Percentiles rank a stretch among this genome's conserved stretches.
Conservation (phyloP, 257 asterid species). For the Ehretia macrophylla region DNA sequence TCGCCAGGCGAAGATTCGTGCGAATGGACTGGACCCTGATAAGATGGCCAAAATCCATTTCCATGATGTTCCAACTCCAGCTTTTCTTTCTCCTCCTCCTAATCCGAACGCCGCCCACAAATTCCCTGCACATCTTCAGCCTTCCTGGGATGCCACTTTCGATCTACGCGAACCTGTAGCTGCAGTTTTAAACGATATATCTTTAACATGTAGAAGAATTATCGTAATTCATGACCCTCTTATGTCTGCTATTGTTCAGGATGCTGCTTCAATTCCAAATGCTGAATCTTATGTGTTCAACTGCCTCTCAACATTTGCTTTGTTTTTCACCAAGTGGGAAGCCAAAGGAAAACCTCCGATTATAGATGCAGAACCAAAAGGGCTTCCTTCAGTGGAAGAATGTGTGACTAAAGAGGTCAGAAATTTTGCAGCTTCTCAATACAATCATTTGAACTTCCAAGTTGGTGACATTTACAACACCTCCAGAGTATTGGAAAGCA, state of each 20-base stretch:
- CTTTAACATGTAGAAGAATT: constrained; percentile 11
- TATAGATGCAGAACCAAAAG: constrained; percentile 1
- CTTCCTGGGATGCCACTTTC: constrained; percentile 21
- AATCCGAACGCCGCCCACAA: constrained; percentile 35
- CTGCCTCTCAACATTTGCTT: constrained; percentile 36
- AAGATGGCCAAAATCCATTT: constrained; percentile 30
- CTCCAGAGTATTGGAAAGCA: constrained; percentile 25
- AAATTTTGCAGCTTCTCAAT: constrained; percentile 16
- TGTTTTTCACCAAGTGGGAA: constrained; percentile 32
- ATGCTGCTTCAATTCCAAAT: constrained; percentile 21
- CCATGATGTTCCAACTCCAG: constrained; percentile 39
- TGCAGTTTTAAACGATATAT: constrained; percentile 10
- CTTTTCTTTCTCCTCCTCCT: constrained; percentile 36
- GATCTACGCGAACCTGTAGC: constrained; percentile 27
- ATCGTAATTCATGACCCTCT: constrained; percentile 33
- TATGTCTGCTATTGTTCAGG: constrained; percentile 29
- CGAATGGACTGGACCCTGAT: constrained; percentile 19
- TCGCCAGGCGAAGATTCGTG: constrained; percentile 41
- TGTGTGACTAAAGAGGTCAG: constrained; percentile 12
- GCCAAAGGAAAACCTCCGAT: constrained; percentile 30
- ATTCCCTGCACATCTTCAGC: constrained; percentile 45
- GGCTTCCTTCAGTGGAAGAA: constrained; percentile 25
- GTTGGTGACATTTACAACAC: constrained; percentile 46
- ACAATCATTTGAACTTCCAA: constrained; percentile 16
- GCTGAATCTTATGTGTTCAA: constrained; percentile 43